Percentiles rank a stretch among this genome's conserved stretches.
Conservation (phyloP, 2,329 filamentous ascomycete genomes). For the Cryphonectria naterciae region DNA sequence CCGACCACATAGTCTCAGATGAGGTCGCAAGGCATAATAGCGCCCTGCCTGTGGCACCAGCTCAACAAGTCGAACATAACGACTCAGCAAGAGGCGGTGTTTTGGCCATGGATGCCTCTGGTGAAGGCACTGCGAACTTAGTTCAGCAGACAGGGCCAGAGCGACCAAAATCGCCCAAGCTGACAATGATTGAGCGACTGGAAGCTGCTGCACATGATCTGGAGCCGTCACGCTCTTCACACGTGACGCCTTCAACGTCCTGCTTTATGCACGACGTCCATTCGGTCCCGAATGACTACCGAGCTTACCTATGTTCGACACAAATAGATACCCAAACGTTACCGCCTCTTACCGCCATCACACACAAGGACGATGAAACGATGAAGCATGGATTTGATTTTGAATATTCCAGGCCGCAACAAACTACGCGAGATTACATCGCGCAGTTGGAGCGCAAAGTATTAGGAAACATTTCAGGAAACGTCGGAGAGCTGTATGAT, state of each 20-base stretch:
- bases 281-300: neutral
- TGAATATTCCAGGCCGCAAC: neutral
- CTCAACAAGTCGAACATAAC: slow-evolving; percentile 34
- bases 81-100: neutral
- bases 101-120: neutral
- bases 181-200: slow-evolving; percentile 21
- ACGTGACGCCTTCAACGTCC: neutral
- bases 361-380: neutral
- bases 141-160: neutral
- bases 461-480: neutral
- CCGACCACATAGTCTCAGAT: neutral
- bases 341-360: neutral
- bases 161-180: slow-evolving; percentile 25
- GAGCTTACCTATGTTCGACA: too few relatives aligned
- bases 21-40: neutral
- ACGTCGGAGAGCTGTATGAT: neutral
- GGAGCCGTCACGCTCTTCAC: neutral
- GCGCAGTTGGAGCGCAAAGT: slow-evolving; percentile 16
- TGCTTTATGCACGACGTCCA: neutral
- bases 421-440: slow-evolving; percentile 22
- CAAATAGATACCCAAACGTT: neutral
- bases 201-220: slow-evolving; percentile 20
- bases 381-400: neutral
- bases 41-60: neutral
- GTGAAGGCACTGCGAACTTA: neutral